Conservation (phyloP, 2,329 filamentous ascomycete species). For the Claviceps purpurea region DNA sequence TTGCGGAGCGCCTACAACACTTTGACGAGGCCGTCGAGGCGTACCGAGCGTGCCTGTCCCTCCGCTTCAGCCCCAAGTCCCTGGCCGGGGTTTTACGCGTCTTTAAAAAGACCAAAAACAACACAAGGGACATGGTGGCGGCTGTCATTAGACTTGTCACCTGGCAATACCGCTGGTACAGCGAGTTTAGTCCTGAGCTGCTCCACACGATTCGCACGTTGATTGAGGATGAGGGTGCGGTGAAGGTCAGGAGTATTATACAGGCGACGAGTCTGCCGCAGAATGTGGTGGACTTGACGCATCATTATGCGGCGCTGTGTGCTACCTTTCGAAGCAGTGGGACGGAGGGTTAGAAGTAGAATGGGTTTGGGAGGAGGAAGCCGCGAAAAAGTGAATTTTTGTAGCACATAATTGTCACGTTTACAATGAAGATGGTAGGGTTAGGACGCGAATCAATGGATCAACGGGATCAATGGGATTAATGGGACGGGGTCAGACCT, state of each 20-base stretch:
- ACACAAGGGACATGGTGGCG: conserved; percentile 67
- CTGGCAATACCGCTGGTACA: conserved; percentile 99
- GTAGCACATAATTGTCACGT: too few relatives aligned
- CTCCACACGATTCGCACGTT: conserved; percentile 78
- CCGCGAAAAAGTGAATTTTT: too few relatives aligned
- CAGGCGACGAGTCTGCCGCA: conserved; percentile 92
- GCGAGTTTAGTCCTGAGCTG: conserved; percentile 90
- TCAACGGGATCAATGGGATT: too few relatives aligned
- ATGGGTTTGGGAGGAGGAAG: too few relatives aligned
- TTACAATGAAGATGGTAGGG: too few relatives aligned
- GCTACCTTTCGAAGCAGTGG: conserved; percentile 91
- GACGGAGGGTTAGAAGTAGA: conserved; percentile 51
- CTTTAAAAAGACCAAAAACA: conserved; percentile 66
- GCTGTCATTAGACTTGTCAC: conserved; percentile 85
- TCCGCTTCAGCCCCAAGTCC: conserved; percentile 87
- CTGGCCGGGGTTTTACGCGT: conserved; percentile 72
- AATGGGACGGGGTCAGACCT: too few relatives aligned
- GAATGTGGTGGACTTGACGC: conserved; percentile 82
- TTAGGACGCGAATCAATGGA: too few relatives aligned
- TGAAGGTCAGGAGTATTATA: conserved; percentile 94
- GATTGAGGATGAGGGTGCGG: conserved; percentile 93
- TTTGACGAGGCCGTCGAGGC: conserved; percentile 84
- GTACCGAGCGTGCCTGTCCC: conserved; percentile 73
- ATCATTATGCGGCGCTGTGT: conserved; percentile 90
- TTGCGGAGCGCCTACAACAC: conserved; percentile 88